Evolutionary conservation across 2,329 filamentous ascomycete genomes (phyloP), one percentile per base, ranked within the genome.

Genomic region (Dactylellina parvicollis): DNA sequence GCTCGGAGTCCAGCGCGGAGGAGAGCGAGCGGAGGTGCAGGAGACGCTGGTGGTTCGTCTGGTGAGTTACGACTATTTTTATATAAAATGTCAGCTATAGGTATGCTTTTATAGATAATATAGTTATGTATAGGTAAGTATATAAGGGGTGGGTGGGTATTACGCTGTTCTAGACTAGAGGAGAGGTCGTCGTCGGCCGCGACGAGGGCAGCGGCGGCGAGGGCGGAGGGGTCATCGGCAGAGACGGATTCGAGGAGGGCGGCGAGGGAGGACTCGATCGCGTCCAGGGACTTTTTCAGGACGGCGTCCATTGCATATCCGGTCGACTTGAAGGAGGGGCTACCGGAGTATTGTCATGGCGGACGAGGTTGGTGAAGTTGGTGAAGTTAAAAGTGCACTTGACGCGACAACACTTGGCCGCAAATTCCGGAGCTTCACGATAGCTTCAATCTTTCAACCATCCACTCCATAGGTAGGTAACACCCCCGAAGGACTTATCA

Each of bases 241-340:
- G 90, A 85, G 75, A 96, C 90, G 0, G 91, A 93, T 79, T 92
- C 90, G 76, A 92, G 89, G 32, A 96, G 83, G 26, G 83, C 87
- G 10, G 86, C 85, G 18, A 96, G 83, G 0, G 88, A 87, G 77
- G 85, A 86, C 77, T 90, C 89, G 28, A 91, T 83, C 52, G 87
- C 86, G 79, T 89, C 86, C 72, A 91, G 89, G 77, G 86, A 87
- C 47, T 78, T 79, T 75, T 90, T 87, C 4, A 91, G 84, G 52
- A 85, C 81, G 49, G 84, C 84, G 75, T 91, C 86, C 89, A 91
- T 91, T 8, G 55, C 24, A 12, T 30, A 46, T 54, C 36, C 4
- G 55, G 22, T 26, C 5, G 22, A 7, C 12, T 12, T 32, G 5
- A 14, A 4, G 5, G 9, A 5, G 20, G n/a, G 9, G 22, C 44